Evolutionary conservation across 2,329 filamentous ascomycete genomes (phyloP).

Genomic region (Lecanoromycetidae sp.): DNA sequence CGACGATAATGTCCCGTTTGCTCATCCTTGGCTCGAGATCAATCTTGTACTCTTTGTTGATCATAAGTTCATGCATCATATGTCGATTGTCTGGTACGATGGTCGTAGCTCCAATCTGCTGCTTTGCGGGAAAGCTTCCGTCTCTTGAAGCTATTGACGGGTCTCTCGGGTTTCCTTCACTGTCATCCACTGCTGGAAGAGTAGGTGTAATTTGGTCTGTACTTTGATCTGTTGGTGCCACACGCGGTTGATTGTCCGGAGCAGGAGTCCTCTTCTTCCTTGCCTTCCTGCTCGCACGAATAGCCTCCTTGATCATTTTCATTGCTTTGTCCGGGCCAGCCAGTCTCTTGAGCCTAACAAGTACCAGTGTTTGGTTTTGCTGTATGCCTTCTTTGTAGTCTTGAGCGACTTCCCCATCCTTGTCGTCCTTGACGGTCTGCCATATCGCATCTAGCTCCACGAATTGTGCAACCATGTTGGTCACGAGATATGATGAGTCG

Average conservation of each 20-base stretch:
- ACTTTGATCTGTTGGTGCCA: constrained; percentile 19
- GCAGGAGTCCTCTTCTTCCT: constrained; percentile 39
- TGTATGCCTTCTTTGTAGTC: constrained; percentile 55
- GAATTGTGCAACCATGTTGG: constrained; percentile 56
- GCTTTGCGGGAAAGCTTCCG: constrained; percentile 23
- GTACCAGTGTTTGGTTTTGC: constrained; percentile 51
- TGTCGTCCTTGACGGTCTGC: constrained; percentile 55
- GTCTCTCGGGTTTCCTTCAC: not conserved
- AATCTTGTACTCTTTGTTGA: constrained; percentile 52
- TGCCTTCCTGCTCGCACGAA: constrained; percentile 49
- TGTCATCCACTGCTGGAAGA: constrained; percentile 6
- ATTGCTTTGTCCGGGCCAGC: constrained; percentile 50
- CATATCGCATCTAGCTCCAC: constrained; percentile 55
- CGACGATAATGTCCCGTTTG: constrained; percentile 45
- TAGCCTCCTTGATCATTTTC: constrained; percentile 46
- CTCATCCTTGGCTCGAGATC: constrained; percentile 38
- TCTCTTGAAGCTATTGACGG: constrained; percentile 13
- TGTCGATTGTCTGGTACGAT: constrained; percentile 48
- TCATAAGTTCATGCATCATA: constrained; percentile 51
- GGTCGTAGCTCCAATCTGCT: constrained; percentile 44
- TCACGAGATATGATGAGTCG: constrained; percentile 49
- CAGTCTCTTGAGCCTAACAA: constrained; percentile 50
- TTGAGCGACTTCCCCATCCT: constrained; percentile 46
- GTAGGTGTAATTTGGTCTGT: not conserved
- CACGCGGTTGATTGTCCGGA: constrained; percentile 47